Conservation (phyloP, 805 yeast genomes). For the Blastobotrys attinorum region DNA sequence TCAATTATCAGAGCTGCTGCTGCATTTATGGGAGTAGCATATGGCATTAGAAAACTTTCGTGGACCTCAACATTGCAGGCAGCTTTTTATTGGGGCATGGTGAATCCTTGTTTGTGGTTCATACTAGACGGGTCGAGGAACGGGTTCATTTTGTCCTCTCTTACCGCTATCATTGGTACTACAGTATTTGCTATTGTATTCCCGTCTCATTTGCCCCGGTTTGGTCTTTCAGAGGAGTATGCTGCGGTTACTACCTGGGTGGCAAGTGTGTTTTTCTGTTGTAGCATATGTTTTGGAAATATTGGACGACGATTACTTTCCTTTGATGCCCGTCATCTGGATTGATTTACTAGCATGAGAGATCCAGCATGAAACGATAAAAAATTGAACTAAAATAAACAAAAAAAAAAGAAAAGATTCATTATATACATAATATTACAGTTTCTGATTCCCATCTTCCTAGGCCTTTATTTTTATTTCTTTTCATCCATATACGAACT, state of each 20-base stretch:
- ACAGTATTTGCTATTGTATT: conserved; percentile 20
- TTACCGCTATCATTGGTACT: conserved; percentile 27
- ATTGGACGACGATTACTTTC: conserved; percentile 30
- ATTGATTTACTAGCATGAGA: no score
- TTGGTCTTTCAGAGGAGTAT: conserved; percentile 19
- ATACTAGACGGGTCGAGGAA: conserved; percentile 30
- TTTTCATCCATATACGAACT: no score
- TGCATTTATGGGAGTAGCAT: conserved; percentile 32
- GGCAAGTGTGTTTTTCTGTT: conserved; percentile 27
- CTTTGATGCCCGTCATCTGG: no score
- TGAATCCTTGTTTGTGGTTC: conserved; percentile 34
- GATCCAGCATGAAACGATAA: background rate
- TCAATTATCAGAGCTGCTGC: conserved; percentile 33
- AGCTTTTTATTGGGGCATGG: conserved; percentile 29
- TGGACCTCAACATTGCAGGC: conserved; percentile 32
- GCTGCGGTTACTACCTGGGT: conserved; percentile 24
- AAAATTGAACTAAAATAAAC: background rate
- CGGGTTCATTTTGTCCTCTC: conserved; percentile 29
- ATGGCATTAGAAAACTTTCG: conserved; percentile 31
- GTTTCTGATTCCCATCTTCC: no score
- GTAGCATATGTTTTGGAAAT: conserved; percentile 32
- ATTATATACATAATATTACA: no score
- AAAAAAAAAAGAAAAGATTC: background rate
- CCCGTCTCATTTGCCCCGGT: conserved; percentile 16
- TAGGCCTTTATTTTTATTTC: no score